Conservation (phyloP, 108 stramenopile species). For the Epithemia pelagica region DNA sequence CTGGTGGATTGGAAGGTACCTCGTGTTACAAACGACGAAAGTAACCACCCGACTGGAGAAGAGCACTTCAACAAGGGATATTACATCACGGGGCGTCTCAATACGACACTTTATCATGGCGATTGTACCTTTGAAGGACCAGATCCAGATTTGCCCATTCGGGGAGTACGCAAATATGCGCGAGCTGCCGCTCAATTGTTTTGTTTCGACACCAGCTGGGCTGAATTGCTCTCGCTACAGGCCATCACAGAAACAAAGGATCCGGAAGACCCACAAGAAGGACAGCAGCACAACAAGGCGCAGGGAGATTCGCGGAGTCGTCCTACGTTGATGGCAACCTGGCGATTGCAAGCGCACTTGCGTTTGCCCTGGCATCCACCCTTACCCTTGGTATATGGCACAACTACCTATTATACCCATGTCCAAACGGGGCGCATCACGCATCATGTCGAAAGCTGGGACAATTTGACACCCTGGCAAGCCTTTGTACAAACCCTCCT, state of each 20-base stretch:
- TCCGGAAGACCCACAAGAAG: slow-evolving; percentile 4
- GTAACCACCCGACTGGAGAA: no score
- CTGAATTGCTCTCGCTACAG: slow-evolving; percentile 29
- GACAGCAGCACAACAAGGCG: background rate
- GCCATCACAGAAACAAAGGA: slow-evolving; percentile 4
- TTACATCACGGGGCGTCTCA: slow-evolving; percentile 66
- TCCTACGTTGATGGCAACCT: slow-evolving; percentile 31
- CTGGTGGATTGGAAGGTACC: slow-evolving; percentile 29
- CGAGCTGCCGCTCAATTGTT: slow-evolving; percentile 62
- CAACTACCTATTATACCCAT: slow-evolving; percentile 62
- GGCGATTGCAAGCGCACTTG: slow-evolving; percentile 57
- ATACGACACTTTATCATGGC: slow-evolving; percentile 58
- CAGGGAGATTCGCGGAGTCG: background rate
- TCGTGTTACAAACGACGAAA: background rate
- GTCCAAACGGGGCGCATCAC: slow-evolving; percentile 40
- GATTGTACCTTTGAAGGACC: slow-evolving; percentile 75
- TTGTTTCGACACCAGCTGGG: slow-evolving; percentile 34
- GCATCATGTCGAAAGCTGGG: slow-evolving; percentile 68
- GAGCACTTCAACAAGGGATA: slow-evolving; percentile 59
- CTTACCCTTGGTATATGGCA: slow-evolving; percentile 52
- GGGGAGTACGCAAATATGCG: slow-evolving; percentile 64
- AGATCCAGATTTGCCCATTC: slow-evolving; percentile 83
- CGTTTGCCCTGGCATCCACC: slow-evolving; percentile 71
- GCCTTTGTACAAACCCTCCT: slow-evolving; percentile 55
- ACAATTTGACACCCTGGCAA: slow-evolving; percentile 50